These are phyloP conservation scores for Pouteria glomerata DNA, from an alignment of 148 eudicot genomes.

Conservation along the genomic window DNA sequence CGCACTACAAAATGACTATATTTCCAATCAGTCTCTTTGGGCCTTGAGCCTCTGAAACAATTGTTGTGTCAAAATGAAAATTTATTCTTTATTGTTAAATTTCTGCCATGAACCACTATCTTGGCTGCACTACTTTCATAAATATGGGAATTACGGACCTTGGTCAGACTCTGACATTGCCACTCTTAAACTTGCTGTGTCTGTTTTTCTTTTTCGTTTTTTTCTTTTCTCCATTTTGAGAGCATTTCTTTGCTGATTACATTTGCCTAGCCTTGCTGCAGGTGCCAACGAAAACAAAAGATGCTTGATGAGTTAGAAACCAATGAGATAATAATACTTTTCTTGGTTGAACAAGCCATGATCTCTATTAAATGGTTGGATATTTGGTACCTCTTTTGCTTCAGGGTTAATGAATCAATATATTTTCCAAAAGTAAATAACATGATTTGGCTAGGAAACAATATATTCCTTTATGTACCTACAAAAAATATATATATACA, in stretches of 20 bases:
- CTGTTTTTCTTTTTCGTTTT: neutral
- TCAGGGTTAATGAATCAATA: neutral
- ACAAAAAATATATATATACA: no score
- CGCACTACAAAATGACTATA: neutral
- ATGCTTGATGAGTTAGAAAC: neutral
- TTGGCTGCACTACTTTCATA: neutral
- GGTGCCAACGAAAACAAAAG: neutral
- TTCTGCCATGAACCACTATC: neutral
- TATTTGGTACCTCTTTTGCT: neutral
- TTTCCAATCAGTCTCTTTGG: neutral
- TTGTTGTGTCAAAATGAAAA: neutral
- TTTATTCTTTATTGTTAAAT: slow-evolving; percentile 8
- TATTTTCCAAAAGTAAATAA: neutral
- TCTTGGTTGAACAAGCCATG: neutral
- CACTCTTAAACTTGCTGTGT: neutral
- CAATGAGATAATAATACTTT: neutral
- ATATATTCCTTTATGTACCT: neutral
- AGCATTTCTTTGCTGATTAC: neutral
- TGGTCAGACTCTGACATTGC: neutral
- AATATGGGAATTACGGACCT: neutral
- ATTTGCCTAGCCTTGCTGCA: neutral
- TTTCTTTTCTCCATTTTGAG: no score
- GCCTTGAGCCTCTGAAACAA: neutral
- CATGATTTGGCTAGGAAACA: neutral
- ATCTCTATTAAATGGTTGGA: neutral